These are phyloP conservation scores for Neoscytalidium dimidiatum DNA, from an alignment of 2,329 filamentous ascomycete genomes.

Conservation along the genomic window DNA sequence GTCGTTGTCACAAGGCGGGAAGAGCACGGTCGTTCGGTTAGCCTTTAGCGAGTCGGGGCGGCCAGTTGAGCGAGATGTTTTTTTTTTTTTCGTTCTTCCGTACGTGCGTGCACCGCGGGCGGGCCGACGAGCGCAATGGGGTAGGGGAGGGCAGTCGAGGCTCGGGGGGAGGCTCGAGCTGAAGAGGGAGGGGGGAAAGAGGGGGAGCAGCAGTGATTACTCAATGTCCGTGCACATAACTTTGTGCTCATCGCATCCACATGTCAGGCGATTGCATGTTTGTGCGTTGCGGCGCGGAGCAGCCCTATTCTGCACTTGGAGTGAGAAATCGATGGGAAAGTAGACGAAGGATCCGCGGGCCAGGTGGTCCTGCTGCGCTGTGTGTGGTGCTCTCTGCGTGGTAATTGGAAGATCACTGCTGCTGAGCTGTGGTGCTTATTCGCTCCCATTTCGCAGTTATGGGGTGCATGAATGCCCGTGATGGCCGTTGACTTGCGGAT, in stretches of 20 bases:
- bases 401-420: not conserved
- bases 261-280: not conserved
- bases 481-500: not conserved
- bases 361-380: not conserved
- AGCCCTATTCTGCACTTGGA: not conserved
- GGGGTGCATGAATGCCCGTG: not conserved
- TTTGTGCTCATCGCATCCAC: not conserved
- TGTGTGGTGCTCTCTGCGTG: not conserved
- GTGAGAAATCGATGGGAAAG: not conserved
- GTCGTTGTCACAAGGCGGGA: not conserved
- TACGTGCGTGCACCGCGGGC: too few species aligned
- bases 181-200: too few species aligned
- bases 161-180: slow-evolving; percentile 13
- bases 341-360: not conserved
- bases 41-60: not conserved
- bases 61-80: not conserved
- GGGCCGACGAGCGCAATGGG: not conserved
- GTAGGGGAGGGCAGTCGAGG: not conserved
- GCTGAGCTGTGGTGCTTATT: too few species aligned
- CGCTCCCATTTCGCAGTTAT: not conserved
- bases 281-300: not conserved
- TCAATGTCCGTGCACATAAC: not conserved
- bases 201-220: not conserved
- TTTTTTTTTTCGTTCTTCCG: too few species aligned
- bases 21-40: not conserved